Conservation (phyloP, 768 basidiomycete genomes). For the Lactifluus rugatus region DNA sequence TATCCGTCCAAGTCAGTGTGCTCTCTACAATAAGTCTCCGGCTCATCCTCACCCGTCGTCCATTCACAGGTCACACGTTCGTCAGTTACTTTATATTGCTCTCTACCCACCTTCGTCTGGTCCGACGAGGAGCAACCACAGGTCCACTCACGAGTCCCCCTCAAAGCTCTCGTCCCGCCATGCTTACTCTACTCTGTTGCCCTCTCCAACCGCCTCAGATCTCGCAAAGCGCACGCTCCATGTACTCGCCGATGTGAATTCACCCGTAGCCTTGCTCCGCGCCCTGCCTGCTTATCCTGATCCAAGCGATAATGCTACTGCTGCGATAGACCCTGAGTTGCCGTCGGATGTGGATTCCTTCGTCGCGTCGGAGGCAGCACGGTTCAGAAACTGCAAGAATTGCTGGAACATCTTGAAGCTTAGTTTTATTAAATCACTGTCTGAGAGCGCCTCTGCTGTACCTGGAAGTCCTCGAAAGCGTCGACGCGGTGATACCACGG, state of each 20-base stretch:
- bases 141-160: constrained; percentile 11
- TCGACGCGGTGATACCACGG: constrained; percentile 23
- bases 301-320: not conserved
- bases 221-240: constrained; percentile 16
- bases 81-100: constrained; percentile 20
- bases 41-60: not conserved
- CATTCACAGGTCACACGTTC: constrained; percentile 15
- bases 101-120: constrained; percentile 14
- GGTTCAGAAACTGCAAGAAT: constrained; percentile 19
- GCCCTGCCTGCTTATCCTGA: constrained; percentile 19
- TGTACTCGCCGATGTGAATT: constrained; percentile 15
- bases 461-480: constrained; percentile 20
- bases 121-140: constrained; percentile 1
- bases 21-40: not conserved
- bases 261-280: constrained; percentile 16
- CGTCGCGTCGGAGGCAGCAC: constrained; percentile 15
- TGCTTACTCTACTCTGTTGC: constrained; percentile 14
- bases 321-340: not conserved
- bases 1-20: constrained; percentile 48
- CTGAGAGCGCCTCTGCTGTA: not conserved
- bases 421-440: constrained; percentile 10
- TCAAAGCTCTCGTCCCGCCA: constrained; percentile 17
- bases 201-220: constrained; percentile 6
- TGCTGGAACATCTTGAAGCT: constrained; percentile 21
- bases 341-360: constrained; percentile 14